Evolutionary conservation across 179 eudicot genomes (phyloP).

Genomic region (Camellia oleifera): DNA sequence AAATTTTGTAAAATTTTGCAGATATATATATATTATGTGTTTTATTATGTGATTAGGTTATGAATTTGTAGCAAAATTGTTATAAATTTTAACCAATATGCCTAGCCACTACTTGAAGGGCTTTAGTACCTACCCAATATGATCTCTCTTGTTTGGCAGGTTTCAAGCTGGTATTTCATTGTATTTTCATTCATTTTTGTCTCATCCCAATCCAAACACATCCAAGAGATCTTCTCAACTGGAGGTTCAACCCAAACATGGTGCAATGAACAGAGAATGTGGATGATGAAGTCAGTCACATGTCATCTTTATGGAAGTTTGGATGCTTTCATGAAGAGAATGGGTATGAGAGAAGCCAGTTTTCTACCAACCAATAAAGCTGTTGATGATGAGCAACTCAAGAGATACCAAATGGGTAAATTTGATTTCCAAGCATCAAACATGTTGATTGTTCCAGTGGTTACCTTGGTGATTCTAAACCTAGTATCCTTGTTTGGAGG

Average conservation of each 20-base stretch:
- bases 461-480: constrained; percentile 41
- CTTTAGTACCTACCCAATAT: not conserved
- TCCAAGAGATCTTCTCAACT: constrained; percentile 30
- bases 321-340: constrained; percentile 29
- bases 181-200: constrained; percentile 37
- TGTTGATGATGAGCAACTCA: constrained; percentile 29
- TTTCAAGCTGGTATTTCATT: constrained; percentile 38
- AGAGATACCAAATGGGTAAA: constrained; percentile 47
- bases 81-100: too few relatives aligned
- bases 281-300: constrained; percentile 45
- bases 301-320: constrained; percentile 37
- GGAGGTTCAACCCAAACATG: constrained; percentile 33
- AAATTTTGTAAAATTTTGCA: too few relatives aligned
- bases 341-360: constrained; percentile 45
- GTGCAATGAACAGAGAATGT: constrained; percentile 34
- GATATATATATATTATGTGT: too few relatives aligned
- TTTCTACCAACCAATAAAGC: constrained; percentile 61
- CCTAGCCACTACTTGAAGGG: too few relatives aligned
- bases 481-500: constrained; percentile 40
- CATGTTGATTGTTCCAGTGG: constrained; percentile 46
- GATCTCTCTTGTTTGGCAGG: constrained; percentile 32
- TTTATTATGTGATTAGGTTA: too few relatives aligned
- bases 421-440: constrained; percentile 53
- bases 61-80: too few relatives aligned
- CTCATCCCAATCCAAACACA: constrained; percentile 33